These are phyloP conservation scores for Fagus crenata DNA, from an alignment of 306 rosid species.

Conservation along the genomic window DNA sequence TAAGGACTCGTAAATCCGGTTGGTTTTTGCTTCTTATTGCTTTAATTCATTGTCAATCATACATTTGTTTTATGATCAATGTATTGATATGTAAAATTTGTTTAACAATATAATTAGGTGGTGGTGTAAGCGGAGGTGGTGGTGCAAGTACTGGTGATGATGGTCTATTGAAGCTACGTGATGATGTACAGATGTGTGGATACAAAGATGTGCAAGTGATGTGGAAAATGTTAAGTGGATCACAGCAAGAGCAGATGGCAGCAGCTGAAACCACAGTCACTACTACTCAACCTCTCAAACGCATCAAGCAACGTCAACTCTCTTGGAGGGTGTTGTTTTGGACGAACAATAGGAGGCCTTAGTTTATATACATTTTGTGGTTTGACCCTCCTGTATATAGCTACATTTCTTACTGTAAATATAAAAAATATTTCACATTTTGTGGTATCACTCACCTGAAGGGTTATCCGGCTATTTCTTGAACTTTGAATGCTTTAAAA, in stretches of 20 bases:
- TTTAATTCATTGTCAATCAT: neutral
- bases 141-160: neutral
- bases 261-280: neutral
- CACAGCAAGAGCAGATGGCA: slow-evolving; percentile 15
- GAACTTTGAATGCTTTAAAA: too few species aligned
- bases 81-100: neutral
- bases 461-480: too few species aligned
- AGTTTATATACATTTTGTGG: too few species aligned
- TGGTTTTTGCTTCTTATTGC: neutral
- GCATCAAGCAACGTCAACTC: slow-evolving; percentile 17
- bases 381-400: too few species aligned
- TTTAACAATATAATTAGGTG: neutral
- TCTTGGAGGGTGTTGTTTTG: slow-evolving; percentile 29
- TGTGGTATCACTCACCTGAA: too few species aligned
- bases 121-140: neutral
- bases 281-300: neutral
- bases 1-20: slow-evolving; percentile 52
- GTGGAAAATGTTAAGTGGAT: slow-evolving; percentile 59
- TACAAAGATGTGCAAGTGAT: slow-evolving; percentile 60
- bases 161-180: slow-evolving; percentile 51
- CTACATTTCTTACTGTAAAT: too few species aligned
- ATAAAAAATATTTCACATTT: too few species aligned
- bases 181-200: slow-evolving; percentile 58
- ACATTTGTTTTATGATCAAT: neutral
- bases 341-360: slow-evolving; percentile 13